Evolutionary conservation across 2,329 filamentous ascomycete genomes (phyloP), one percentile per base, ranked within the genome.

Genomic region (Arthrobotrys conoides): DNA sequence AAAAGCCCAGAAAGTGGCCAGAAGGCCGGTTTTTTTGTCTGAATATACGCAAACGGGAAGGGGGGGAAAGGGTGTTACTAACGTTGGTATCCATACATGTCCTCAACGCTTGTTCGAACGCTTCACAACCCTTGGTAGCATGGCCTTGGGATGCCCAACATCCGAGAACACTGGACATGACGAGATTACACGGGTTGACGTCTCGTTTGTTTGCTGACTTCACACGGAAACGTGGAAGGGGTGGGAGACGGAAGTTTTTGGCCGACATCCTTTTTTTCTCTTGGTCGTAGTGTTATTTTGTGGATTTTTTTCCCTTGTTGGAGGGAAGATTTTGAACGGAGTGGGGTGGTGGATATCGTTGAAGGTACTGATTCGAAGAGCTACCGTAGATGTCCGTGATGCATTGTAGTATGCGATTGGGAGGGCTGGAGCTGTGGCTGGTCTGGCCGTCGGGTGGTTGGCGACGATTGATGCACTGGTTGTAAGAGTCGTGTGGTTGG

Each of bases 81-180:
- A 92, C 90, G 80, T 91, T 90, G 71, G 89, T 89, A 86, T 98
- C 95, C 93, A 97, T 97, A 84, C 90, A 91, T 67, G 86, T 85
- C 82, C 89, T 86, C 81, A 91, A 84, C 82, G 89, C 87, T 81
- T 89, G 86, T 83, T 91, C 90, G 38, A 91, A 84, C 48, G 86
- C 86, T 36, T 87, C 87, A 81, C 90, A 91, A 48, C 88, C 89
- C 82, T 88, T 86, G n/a, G 87, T 84, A 20, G 85, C 83, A 59
- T 85, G 84, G 68, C 85, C 85, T n/a, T 85, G 82, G 6, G 86
- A 81, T 10, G 82, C 82, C 82, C 82, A 82, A 86, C 90, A 92
- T 36, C 85, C 84, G 30, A 90, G 88, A 76, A 92, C 86, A 67
- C 89, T 87, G 71, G 87, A 88, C 91, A 93, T 92, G 53, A 90